phyloP scores from a whole-genome alignment of 306 rosid genomes.

The Crataegus laevigata region DNA sequence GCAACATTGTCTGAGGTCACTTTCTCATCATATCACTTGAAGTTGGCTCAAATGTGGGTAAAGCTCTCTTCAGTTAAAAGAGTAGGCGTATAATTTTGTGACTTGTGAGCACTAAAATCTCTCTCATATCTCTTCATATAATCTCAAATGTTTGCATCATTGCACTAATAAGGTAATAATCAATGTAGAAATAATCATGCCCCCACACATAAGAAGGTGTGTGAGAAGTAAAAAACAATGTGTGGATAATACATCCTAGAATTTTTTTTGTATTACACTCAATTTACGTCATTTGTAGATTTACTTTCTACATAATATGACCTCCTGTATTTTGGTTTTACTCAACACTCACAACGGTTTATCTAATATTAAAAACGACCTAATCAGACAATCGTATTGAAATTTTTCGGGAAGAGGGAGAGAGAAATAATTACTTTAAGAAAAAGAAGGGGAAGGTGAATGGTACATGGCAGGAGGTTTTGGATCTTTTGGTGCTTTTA shows the following conservation, averaged over 20 bases:
- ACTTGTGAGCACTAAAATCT: neutral
- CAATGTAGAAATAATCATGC: neutral
- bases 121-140: neutral
- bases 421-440: conserved; percentile 33
- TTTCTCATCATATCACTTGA: conserved; percentile 16
- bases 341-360: neutral
- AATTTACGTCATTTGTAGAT: too few relatives aligned
- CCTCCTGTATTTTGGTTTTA: too few relatives aligned
- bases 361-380: neutral
- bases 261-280: neutral
- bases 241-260: too few relatives aligned
- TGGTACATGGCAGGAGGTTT: conserved; percentile 32
- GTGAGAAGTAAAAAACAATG: too few relatives aligned
- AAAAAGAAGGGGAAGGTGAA: conserved; percentile 23
- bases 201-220: neutral
- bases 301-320: too few relatives aligned
- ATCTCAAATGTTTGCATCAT: neutral
- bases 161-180: neutral
- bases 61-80: neutral
- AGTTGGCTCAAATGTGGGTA: neutral
- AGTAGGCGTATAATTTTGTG: neutral
- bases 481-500: conserved; percentile 31
- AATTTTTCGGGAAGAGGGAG: neutral
- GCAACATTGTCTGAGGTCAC: conserved; percentile 13
- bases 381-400: neutral